These are phyloP conservation scores for Discostella stelligera DNA, from an alignment of 352 stramenopile species.

Conservation along the genomic window DNA sequence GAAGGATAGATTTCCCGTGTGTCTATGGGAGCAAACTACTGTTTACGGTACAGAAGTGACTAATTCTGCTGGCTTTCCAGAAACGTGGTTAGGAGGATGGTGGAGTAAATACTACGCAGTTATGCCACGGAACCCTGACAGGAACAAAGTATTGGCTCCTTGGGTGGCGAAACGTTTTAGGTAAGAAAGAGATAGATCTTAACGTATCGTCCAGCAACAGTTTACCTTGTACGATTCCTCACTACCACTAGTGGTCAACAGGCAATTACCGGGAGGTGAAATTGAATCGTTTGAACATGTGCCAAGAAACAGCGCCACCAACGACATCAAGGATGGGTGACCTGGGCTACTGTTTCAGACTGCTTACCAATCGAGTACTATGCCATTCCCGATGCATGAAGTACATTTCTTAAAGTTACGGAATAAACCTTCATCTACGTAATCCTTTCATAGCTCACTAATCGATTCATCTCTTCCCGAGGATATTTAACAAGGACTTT, in stretches of 20 bases:
- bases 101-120: slow-evolving; percentile 53
- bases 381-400: too few species aligned
- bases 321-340: not conserved
- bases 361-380: too few species aligned
- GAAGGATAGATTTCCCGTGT: slow-evolving; percentile 39
- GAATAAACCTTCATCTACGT: too few species aligned
- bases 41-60: not conserved
- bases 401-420: too few species aligned
- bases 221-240: not conserved
- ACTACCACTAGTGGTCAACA: not conserved
- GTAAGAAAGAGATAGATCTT: slow-evolving; percentile 7
- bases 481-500: too few species aligned
- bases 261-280: slow-evolving; percentile 15
- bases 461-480: too few species aligned
- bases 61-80: slow-evolving; percentile 25
- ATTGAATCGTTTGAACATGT: slow-evolving; percentile 46
- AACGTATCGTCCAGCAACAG: not conserved
- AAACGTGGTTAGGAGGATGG: slow-evolving; percentile 41
- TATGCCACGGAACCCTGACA: slow-evolving; percentile 33
- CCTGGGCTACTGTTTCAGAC: not conserved
- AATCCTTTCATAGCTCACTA: too few species aligned
- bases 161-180: slow-evolving; percentile 44
- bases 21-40: slow-evolving; percentile 31
- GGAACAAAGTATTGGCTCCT: slow-evolving; percentile 42
- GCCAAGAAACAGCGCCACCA: not conserved